These are phyloP conservation scores for Leccinum holopus DNA, from an alignment of 1,284 basidiomycete species.

Conservation along the genomic window DNA sequence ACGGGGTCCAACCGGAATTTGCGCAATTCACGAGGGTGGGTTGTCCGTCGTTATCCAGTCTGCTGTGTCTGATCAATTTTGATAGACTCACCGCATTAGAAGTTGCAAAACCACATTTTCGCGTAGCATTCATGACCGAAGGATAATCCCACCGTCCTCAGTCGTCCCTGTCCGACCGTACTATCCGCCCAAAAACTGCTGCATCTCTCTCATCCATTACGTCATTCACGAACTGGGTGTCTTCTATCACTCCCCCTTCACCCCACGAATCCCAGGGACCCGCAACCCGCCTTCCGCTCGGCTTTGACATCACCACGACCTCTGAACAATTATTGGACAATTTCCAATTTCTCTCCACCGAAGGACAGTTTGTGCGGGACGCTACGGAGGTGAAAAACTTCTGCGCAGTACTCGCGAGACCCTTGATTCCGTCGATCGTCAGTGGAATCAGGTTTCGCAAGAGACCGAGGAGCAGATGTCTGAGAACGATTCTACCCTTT, in stretches of 20 bases:
- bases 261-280: conserved; percentile 22
- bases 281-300: conserved; percentile 26
- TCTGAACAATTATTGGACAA: conserved; percentile 52
- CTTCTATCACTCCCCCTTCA: conserved; percentile 19
- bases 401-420: conserved; percentile 46
- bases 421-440: conserved; percentile 39
- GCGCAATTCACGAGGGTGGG: conserved; percentile 67
- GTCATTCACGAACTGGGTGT: conserved; percentile 39
- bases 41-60: background rate
- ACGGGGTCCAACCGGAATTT: conserved; percentile 53
- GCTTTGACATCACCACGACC: conserved; percentile 46
- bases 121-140: conserved; percentile 53
- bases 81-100: conserved; percentile 64
- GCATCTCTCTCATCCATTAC: conserved; percentile 41
- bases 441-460: conserved; percentile 43
- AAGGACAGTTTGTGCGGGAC: conserved; percentile 38
- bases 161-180: conserved; percentile 56
- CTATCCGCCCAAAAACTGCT: conserved; percentile 51
- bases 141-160: conserved; percentile 45
- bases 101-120: conserved; percentile 62
- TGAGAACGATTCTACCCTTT: conserved; percentile 13
- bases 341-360: conserved; percentile 48
- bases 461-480: conserved; percentile 43
- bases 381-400: conserved; percentile 42
- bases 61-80: conserved; percentile 4